Base-by-base conservation (phyloP, 2,329 filamentous ascomycete genomes). In the Boeremia lycopersici region DNA sequence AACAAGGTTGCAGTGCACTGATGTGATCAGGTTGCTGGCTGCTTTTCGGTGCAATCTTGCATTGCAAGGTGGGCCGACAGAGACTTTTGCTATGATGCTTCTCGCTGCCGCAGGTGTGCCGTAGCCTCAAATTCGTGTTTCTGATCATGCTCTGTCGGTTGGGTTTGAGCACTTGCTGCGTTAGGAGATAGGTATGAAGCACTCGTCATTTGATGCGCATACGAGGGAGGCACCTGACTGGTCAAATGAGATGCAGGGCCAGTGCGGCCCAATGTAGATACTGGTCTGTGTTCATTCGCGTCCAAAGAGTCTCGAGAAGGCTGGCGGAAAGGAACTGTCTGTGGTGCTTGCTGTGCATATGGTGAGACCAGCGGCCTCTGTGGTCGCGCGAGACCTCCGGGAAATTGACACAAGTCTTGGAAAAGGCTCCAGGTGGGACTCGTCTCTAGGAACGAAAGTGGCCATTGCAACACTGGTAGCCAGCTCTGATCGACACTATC, bases 401-500 rank as follows among this genome's bases (percentile, higher is more conserved):
- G 26, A 12, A 42, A 17, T 11, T 26, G 35, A 31, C 42, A 30
- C 10, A 49, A 41, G 13, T 49, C 33, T 28, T 29, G 38, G 19
- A 55, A 55, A 4, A 50, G 47, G 15, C n/a, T 43, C 25, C 50
- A 63, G 6, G 58, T 53, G n/a, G 50, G 28, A 9, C 28, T 38
- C 9, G 53, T 53, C 2, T 56, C 40, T 26, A 68, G 28, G 25
- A 68, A 67, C 0, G 65, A 60, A 7, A 63, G 17, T 10, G 68
- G 69, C 71, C 70, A 74, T 36, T 65, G 59, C 23, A 71, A 47
- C 4, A 55, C 57, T 3, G 57, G 55, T 10, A 59, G 29, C 71
- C 71, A 73, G 8, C 43, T 61, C n/a, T 61, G 56, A 15, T 70
- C 67, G 4, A 70, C 36, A 31, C 36, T 44, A 9, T 69, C 57